Base-by-base conservation (phyloP, 192 early-diverging fungal species). In the Geranomyces variabilis region DNA sequence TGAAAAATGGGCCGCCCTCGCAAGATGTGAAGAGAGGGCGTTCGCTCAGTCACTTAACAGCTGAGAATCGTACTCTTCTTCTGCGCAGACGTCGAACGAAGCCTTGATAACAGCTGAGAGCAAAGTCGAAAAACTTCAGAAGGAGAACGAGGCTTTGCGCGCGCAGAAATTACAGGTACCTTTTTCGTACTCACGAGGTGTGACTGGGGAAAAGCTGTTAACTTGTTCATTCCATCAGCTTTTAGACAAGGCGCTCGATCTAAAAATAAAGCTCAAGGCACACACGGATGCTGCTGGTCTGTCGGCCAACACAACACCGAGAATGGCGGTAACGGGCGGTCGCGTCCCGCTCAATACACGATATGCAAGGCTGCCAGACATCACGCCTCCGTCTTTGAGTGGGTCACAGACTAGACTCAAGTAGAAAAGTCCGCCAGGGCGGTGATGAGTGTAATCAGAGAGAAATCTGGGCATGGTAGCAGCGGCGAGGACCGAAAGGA, bases 161-260 rank as follows among this genome's bases (percentile, higher is more conserved):
- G 61, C 70, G 6, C 70, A 72, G 21, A 72, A 72, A 33, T 61
- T 72, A 8, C 70, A 72, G 70, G 70, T 72, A 64, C 29, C 17
- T 3, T 31, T n/a, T n/a, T n/a, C n/a, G n/a, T n/a, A n/a, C n/a
- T 57, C 46, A n/a, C n/a, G n/a, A n/a, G n/a, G n/a, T n/a, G n/a
- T n/a, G n/a, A n/a, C n/a, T n/a, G n/a, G n/a, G n/a, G n/a, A n/a
- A n/a, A n/a, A n/a, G n/a, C n/a, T n/a, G n/a, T n/a, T n/a, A n/a
- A n/a, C n/a, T n/a, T n/a, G n/a, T n/a, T n/a, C n/a, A n/a, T n/a
- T n/a, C n/a, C n/a, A n/a, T n/a, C 62, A 72, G 70, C 61, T 72
- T 15, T 61, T 72, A 21, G 70, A 72, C 49, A 72, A 72, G n/a
- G 70, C 70, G 8, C 31, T 72, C 1, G 70, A 72, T 28, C 61